Percentiles rank a stretch among this genome's conserved stretches.
These are phyloP conservation scores for Ceratobasidium sp. DNA, from an alignment of 1,284 basidiomycete genomes.

Conservation along the genomic window DNA sequence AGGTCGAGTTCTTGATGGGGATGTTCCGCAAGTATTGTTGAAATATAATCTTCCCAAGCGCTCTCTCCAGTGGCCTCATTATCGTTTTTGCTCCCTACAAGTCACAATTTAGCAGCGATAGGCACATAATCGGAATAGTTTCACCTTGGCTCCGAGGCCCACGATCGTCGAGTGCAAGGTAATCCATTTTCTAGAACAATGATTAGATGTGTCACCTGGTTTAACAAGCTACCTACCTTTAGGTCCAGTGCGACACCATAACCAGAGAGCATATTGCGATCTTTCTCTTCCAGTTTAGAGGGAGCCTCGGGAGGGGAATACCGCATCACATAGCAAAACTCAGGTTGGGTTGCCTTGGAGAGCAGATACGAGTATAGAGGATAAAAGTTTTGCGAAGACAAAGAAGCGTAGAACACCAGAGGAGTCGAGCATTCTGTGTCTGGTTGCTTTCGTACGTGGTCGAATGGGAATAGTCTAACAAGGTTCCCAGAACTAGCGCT, in stretches of 20 bases:
- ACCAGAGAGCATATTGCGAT: constrained; percentile 70
- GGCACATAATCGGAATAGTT: background rate
- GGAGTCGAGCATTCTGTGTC: constrained; percentile 54
- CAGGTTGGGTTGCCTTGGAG: constrained; percentile 52
- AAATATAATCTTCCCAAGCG: constrained; percentile 39
- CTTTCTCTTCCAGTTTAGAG: constrained; percentile 12
- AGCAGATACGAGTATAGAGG: constrained; percentile 72
- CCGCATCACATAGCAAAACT: constrained; percentile 77
- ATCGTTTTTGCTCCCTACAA: constrained; percentile 35
- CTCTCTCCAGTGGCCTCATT: constrained; percentile 57
- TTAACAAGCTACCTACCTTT: constrained; percentile 55
- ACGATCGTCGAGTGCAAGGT: constrained; percentile 91
- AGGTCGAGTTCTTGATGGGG: constrained; percentile 57
- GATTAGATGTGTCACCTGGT: background rate
- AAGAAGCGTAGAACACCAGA: constrained; percentile 76
- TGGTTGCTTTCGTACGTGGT: constrained; percentile 67
- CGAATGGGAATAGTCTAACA: constrained; percentile 64
- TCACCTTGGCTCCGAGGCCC: constrained; percentile 47
- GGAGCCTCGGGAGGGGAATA: constrained; percentile 59
- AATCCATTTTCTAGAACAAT: constrained; percentile 78
- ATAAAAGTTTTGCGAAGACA: constrained; percentile 66
- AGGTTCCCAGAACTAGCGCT: background rate
- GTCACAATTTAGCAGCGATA: background rate
- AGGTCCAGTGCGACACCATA: constrained; percentile 92
- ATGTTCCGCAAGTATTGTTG: constrained; percentile 46